Conservation (phyloP, 768 basidiomycete genomes). For the Xerocomus spinulosus region DNA sequence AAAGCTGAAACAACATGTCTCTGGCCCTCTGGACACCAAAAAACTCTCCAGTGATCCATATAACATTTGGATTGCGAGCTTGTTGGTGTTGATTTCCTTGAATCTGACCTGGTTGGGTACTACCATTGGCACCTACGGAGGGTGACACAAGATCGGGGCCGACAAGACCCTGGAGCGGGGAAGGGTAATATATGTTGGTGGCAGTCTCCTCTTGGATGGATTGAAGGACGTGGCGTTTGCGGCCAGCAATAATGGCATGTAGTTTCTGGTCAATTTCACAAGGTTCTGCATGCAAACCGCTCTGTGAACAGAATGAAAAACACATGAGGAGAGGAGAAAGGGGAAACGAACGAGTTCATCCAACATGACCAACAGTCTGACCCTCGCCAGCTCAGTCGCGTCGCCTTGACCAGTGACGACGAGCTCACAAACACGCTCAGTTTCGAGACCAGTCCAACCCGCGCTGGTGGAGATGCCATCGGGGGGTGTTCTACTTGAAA, state of each 20-base stretch:
- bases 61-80: constrained; percentile 63
- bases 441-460: constrained; percentile 88
- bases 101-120: constrained; percentile 29
- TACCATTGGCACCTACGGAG: constrained; percentile 33
- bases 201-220: constrained; percentile 95
- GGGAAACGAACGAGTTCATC: constrained; percentile 78
- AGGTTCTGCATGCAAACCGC: constrained; percentile 83
- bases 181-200: constrained; percentile 94
- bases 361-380: constrained; percentile 86
- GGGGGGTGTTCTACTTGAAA: constrained; percentile 71
- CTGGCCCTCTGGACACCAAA: constrained; percentile 92
- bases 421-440: constrained; percentile 89
- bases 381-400: constrained; percentile 86
- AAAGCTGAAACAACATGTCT: constrained; percentile 91
- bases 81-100: constrained; percentile 22
- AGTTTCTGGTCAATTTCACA: constrained; percentile 95
- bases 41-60: constrained; percentile 98
- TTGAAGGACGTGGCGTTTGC: constrained; percentile 83
- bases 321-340: not conserved
- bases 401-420: constrained; percentile 87
- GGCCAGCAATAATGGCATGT: constrained; percentile 85
- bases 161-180: constrained; percentile 80
- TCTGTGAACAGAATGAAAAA: constrained; percentile 41
- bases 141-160: constrained; percentile 54
- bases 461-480: constrained; percentile 72